These are phyloP conservation scores for Boletus reticuloceps DNA, from an alignment of 768 basidiomycete genomes.

Conservation along the genomic window DNA sequence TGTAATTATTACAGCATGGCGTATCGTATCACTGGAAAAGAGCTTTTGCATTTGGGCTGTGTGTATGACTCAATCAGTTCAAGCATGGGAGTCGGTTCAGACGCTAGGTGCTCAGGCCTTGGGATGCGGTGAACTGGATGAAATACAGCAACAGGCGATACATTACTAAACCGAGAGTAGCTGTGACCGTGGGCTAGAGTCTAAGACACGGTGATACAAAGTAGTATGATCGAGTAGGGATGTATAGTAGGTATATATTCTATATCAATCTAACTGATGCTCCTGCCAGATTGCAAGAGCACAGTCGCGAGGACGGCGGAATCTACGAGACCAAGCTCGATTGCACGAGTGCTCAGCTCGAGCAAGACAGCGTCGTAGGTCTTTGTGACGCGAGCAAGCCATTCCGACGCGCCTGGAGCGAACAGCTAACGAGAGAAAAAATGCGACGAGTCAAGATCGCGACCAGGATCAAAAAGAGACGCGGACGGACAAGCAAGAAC, in stretches of 20 bases:
- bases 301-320: conserved; percentile 48
- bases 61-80: too few species aligned
- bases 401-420: conserved; percentile 35
- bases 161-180: too few species aligned
- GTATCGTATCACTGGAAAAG: too few species aligned
- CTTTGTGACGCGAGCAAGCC: conserved; percentile 52
- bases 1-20: too few species aligned
- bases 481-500: conserved; percentile 38
- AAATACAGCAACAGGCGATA: too few species aligned
- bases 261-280: conserved; percentile 45
- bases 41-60: too few species aligned
- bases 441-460: not conserved
- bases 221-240: too few species aligned
- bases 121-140: too few species aligned
- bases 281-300: conserved; percentile 59
- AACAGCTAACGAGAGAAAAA: conserved; percentile 40
- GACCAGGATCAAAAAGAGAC: not conserved
- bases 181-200: too few species aligned
- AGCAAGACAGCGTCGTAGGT: conserved; percentile 44
- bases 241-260: not conserved
- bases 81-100: too few species aligned
- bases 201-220: too few species aligned
- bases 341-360: conserved; percentile 54
- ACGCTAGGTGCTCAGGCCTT: too few species aligned
- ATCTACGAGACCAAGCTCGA: conserved; percentile 55